phyloP scores from a whole-genome alignment of 129 eudicot genomes.

The Helianthus tuberosus region DNA sequence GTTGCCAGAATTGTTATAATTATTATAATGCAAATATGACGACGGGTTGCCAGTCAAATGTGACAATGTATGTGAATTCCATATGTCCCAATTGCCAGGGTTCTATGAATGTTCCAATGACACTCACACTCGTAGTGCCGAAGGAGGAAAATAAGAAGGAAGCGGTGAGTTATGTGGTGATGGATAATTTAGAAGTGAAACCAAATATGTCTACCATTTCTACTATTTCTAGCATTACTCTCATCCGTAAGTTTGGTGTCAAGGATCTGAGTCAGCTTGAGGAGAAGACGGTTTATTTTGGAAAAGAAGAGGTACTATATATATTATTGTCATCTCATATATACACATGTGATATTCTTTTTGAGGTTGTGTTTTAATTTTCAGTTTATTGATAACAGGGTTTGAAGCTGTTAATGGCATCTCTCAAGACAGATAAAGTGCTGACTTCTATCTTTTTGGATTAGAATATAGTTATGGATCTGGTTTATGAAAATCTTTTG shows the following conservation, averaged over 20 bases:
- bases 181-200: slow-evolving; percentile 9
- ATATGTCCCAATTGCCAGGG: background rate
- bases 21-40: too few relatives aligned
- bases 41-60: background rate
- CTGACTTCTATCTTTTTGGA: background rate
- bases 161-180: slow-evolving; percentile 17
- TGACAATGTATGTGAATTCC: background rate
- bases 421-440: background rate
- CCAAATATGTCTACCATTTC: background rate
- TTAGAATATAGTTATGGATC: too few relatives aligned
- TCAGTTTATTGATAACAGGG: background rate
- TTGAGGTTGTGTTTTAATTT: background rate
- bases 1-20: too few relatives aligned
- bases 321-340: too few relatives aligned
- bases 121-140: background rate
- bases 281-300: slow-evolving; percentile 9
- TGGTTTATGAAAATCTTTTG: too few relatives aligned
- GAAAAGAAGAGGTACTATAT: slow-evolving; percentile 13
- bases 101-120: background rate
- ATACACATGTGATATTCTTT: background rate
- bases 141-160: background rate
- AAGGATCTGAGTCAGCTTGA: slow-evolving; percentile 20
- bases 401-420: background rate
- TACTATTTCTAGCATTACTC: slow-evolving; percentile 16
- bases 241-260: slow-evolving; percentile 7